Evolutionary conservation across 306 rosid genomes (phyloP), one percentile per base, ranked within the genome.

Genomic region (Crataegus laevigata): DNA sequence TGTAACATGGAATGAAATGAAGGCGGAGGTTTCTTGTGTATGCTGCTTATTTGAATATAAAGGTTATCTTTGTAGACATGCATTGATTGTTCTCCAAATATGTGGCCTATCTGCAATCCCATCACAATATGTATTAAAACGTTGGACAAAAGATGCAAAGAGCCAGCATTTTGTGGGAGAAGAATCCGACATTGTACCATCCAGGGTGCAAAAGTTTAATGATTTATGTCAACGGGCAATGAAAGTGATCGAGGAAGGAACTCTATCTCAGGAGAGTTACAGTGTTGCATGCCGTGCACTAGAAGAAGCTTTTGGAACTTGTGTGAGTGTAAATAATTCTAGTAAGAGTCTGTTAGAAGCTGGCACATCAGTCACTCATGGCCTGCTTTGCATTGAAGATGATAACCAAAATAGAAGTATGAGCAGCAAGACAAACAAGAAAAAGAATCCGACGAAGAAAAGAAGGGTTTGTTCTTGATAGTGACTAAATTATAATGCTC

Each of bases 1-100:
- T 50, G 97, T 94, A 66, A 79, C 78, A 47, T 87, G 89, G 91
- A 92, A 85, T 78, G 87, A 85, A 86, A 86, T 77, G 79, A 89
- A 89, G 80, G 76, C 87, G 13, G 97, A 91, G 78, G 78, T 89
- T 72, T 94, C 92, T 26, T 94, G 99, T 85, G 74, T 88, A 66
- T 94, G 99, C 81, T 85, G 93, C 66, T 85, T 88, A 80, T 92
- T 81, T 83, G 97, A 94, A 86, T 92, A 90, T 82, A 92, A 79
- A 85, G 99, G 99, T 74, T 92, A 87, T 89, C 97, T 94, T 79
- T 94, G 99, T 80, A 88, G 99, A 67, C 99, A 94, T 85, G 96
- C 96, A 58, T 76, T 94, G 88, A 82, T 92, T 80, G 96, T 94
- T 85, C 97, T 94, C 75, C 99, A 94, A 82, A 89, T 87, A 69